Conservation (phyloP, 305 asterid species). For the Fraxinus floribunda region DNA sequence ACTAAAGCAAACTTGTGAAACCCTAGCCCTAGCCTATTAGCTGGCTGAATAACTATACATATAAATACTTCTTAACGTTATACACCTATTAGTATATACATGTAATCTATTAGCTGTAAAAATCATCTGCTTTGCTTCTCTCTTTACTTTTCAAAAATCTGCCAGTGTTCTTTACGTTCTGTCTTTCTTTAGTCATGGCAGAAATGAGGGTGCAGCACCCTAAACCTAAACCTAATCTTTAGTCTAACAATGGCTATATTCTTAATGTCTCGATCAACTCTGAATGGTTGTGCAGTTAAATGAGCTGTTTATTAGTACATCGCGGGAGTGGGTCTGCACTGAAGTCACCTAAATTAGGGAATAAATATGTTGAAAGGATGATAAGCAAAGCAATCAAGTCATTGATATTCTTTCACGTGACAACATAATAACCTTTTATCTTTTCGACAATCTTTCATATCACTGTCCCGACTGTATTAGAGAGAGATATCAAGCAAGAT, state of each 20-base stretch:
- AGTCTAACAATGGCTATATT: conserved; percentile 8
- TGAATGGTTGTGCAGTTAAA: not conserved
- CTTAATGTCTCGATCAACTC: conserved; percentile 14
- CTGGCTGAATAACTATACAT: not conserved
- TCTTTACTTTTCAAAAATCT: not conserved
- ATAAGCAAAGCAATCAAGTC: not conserved
- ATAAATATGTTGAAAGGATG: not conserved
- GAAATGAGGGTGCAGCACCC: conserved; percentile 1
- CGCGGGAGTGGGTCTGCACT: not conserved
- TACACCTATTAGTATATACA: not conserved
- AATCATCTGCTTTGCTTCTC: not conserved
- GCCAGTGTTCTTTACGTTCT: not conserved
- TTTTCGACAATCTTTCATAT: no score
- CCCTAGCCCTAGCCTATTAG: conserved; percentile 8
- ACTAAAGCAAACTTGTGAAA: conserved; percentile 7
- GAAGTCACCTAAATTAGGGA: not conserved
- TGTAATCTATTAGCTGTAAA: conserved; percentile 12
- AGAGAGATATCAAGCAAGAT: no score
- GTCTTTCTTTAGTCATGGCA: not conserved
- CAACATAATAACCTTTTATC: no score
- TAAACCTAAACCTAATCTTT: conserved; percentile 1
- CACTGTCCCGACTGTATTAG: no score
- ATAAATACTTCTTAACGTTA: not conserved
- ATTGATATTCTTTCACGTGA: no score
- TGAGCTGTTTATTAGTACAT: not conserved